These are phyloP conservation scores for Sporobolomyces phaffii DNA, from an alignment of 768 basidiomycete genomes.

Conservation along the genomic window DNA sequence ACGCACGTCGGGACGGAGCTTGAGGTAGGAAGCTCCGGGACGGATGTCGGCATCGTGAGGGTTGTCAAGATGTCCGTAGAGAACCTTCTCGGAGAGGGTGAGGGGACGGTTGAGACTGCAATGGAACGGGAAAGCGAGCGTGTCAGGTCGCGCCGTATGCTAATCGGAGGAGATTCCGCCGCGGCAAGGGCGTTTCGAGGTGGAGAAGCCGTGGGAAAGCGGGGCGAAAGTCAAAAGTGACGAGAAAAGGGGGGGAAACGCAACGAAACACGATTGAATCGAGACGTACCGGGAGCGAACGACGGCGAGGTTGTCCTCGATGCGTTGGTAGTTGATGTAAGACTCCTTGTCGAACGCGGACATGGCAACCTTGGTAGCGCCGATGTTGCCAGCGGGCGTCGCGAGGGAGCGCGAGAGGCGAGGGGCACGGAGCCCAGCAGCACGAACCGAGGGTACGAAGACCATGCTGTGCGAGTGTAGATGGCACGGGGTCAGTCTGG, in stretches of 20 bases:
- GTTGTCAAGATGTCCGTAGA: constrained; percentile 94
- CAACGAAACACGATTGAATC: not conserved
- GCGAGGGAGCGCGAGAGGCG: constrained; percentile 33
- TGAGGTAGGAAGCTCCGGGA: constrained; percentile 90
- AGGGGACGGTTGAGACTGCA: constrained; percentile 41
- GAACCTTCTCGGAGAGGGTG: constrained; percentile 42
- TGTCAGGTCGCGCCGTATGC: too few relatives aligned
- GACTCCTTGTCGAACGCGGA: constrained; percentile 46
- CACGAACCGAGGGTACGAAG: constrained; percentile 49
- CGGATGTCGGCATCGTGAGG: constrained; percentile 82
- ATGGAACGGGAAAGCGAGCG: too few relatives aligned
- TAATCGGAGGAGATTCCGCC: too few relatives aligned
- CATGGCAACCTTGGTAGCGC: constrained; percentile 50
- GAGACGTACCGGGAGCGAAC: constrained; percentile 53
- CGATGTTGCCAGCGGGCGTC: constrained; percentile 35
- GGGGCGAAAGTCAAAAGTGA: not conserved
- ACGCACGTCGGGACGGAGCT: constrained; percentile 92
- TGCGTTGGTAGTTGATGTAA: constrained; percentile 58
- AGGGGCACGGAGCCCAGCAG: constrained; percentile 16
- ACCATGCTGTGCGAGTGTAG: constrained; percentile 60
- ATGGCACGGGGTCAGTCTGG: not conserved
- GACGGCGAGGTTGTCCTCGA: constrained; percentile 90
- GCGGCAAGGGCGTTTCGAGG: too few relatives aligned
- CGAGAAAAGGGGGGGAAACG: not conserved
- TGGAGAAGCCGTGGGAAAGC: not conserved